Evolutionary conservation across 805 yeast genomes (phyloP), one percentile per base, ranked within the genome.

Genomic region (Starmerella stigmatis): DNA sequence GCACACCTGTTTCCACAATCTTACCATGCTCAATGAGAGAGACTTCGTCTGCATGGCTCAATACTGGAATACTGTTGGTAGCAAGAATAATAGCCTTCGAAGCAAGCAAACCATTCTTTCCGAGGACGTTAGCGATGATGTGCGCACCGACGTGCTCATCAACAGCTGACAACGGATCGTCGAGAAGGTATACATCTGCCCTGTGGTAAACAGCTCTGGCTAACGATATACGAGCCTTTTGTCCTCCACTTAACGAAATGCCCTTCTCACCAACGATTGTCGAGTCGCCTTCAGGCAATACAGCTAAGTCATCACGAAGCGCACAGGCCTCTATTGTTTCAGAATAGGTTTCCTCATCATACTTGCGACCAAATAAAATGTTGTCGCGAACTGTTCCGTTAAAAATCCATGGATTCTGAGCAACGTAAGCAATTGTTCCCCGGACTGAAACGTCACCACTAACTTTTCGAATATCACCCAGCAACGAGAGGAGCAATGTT

Each of bases 351-450:
- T 62, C 57, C 41, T 69, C 64, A 45, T 78, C 75, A 46, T 59
- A 76, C 15, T 72, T 72, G 16, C 59, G 49, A 13, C 94, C 94
- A 64, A 84, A 85, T 12, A 71, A 41, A 44, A 84, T 82, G 57
- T 84, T 84, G 15, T 81, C 86, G 56, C 74, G 73, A 5, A 92
- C 89, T 3, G 94, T 72, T 28, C 94, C 97, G 60, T 92, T 92
- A 82, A 86, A 81, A 52, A 92, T 86, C 98, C 98, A 92, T 1
- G 98, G 94, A 31, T 82, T 78, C 8, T 85, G 85, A 44, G 94
- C 79, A 33, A 82, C 94, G 62, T 88, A 89, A 0, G 96, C 96
- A 28, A 84, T 70, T 39, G 74, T 70, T 33, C 96, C 97, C 59
- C 74, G 79, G 10, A 80, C 74, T 15, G 69, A 68, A 5, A 83